Evolutionary conservation across 768 basidiomycete species (phyloP), one percentile per base, ranked within the genome.

Genomic region (Mycena filopes): DNA sequence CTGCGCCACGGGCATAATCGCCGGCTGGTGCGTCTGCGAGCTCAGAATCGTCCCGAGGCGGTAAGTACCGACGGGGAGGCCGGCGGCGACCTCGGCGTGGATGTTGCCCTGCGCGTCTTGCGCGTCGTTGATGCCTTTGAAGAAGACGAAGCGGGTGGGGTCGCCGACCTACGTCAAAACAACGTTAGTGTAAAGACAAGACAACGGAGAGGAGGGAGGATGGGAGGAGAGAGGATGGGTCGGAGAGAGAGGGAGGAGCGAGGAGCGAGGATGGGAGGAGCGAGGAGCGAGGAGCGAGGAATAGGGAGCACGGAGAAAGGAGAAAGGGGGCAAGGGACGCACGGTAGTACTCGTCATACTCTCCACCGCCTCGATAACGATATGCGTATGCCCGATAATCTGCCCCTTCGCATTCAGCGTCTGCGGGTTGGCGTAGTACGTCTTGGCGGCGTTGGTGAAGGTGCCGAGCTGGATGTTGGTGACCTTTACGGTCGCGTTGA

Each of bases 341-440:
- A 83, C 76, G 1, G 75, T 77, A n/a, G 85, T 86, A 70, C 81
- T 77, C 31, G 75, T 74, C 26, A 84, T 75, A 41, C 83, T 71
- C 29, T 75, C 75, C 59, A 89, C 74, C 38, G 63, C 46, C 75
- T 90, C 84, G 56, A 88, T 78, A 64, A 86, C 86, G 69, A 88
- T 77, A 72, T 90, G 88, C 3, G 84, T 85, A 75, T 87, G 84
- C 1, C 86, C 88, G 57, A 82, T 76, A 71, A 89, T 84, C 56
- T 80, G 76, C 12, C 88, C 88, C 45, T 79, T 71, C 0, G 29
- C 71, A 71, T 88, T 83, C 26, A 87, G 71, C 60, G 84, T 81
- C 71, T 88, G 87, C 40, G 86, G 89, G n/a, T 85, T 89, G 28
- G 81, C 77, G 62, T 85, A 88, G 75, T 85, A 87, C 66, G 82